Base-by-base conservation (phyloP, 345 rosid species). In the Populus deltoides region DNA sequence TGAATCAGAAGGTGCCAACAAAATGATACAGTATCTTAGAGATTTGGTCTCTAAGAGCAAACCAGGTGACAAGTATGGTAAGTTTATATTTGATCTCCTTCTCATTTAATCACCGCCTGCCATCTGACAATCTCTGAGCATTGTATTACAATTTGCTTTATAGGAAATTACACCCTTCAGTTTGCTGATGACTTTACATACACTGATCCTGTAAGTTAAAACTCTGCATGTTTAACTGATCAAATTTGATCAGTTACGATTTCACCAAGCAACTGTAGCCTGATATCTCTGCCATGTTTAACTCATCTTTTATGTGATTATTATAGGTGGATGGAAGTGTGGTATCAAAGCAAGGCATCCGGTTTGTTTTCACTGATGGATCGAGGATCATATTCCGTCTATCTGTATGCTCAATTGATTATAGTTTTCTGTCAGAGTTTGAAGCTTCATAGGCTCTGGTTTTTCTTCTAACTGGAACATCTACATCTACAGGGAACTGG, bases 311-410 rank as follows among this genome's bases (percentile, higher is more conserved):
- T 77, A 45, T 75, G 70, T 41, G 59, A 76, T 38, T 86, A 62
- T 81, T 76, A n/a, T 80, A 95, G 98, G 97, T 96, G 81, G 97
- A 96, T 81, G 97, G 97, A 85, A 93, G 98, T 83, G 90, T 92
- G 62, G 97, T 81, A 77, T 80, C 97, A 70, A 96, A 96, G 87
- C 99, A 96, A 88, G 98, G 97, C 76, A 93, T 96, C 70, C 93
- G 97, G 45, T 88, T 96, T 84, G 94, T 93, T 77, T 93, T 93
- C 77, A 91, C 91, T 0, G 97, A 96, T 77, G 97, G 99, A 74
- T 93, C 98, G 29, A 88, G 94, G 87, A 92, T 96, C 82, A 93
- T 92, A 76, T 93, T 87, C 76, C 97, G 97, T 45, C 85, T 92
- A 86, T 96, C 97, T 3, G 98, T 92, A 89, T 43, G 95, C 83